A percentile compares a stretch with the other conserved stretches of the same genome.
These are phyloP conservation scores for Gnetum montanum DNA, from an alignment of 75 land plant species.

Conservation along the genomic window DNA sequence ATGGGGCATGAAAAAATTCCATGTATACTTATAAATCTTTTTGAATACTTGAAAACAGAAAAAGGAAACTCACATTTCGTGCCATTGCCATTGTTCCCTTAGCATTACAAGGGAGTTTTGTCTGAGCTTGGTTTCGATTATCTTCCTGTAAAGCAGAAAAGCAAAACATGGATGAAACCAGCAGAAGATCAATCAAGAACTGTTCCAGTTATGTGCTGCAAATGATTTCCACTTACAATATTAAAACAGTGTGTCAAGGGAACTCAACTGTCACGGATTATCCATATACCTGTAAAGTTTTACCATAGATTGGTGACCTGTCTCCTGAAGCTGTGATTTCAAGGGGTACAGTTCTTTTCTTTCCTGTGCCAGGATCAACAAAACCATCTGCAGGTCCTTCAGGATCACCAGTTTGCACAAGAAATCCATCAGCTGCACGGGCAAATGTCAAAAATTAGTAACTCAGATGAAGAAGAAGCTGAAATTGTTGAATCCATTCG, in stretches of 20 bases:
- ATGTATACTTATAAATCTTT: not conserved
- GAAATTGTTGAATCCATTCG: not conserved
- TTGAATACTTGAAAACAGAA: not conserved
- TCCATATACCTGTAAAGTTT: constrained; percentile 93
- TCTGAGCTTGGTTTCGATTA: constrained; percentile 80
- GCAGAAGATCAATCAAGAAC: not conserved
- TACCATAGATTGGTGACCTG: constrained; percentile 81
- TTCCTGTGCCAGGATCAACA: constrained; percentile 91
- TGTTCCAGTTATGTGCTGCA: not conserved
- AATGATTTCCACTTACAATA: too few species aligned
- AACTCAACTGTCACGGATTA: too few species aligned
- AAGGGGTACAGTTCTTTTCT: constrained; percentile 71
- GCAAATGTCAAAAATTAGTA: constrained; percentile 7
- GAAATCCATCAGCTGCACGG: constrained; percentile 94
- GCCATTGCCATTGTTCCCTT: constrained; percentile 99
- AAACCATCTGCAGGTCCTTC: constrained; percentile 98
- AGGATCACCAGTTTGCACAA: constrained; percentile 98
- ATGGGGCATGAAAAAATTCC: not conserved
- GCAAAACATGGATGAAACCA: not conserved
- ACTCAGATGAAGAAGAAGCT: not conserved
- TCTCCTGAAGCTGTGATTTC: constrained; percentile 94
- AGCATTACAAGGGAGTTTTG: constrained; percentile 94
- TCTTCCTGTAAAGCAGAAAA: constrained; percentile 51
- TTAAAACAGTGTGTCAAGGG: too few species aligned
- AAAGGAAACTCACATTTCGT: constrained; percentile 52